phyloP scores from a whole-genome alignment of 2,329 filamentous ascomycete species.

The Echinosphaeria canescens region DNA sequence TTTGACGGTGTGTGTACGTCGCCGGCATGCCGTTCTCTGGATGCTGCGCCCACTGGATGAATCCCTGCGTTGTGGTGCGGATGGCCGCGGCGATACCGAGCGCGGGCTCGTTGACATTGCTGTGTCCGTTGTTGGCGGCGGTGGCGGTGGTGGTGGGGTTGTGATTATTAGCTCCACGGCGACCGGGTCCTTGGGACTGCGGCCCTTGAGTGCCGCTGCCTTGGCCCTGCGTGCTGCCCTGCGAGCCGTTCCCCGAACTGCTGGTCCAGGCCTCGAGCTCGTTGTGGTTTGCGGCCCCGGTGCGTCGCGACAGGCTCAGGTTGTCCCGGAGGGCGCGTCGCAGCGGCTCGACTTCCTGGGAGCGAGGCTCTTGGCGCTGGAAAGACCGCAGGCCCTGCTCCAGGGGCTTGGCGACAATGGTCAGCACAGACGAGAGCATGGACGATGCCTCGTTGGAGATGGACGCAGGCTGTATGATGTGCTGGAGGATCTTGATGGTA shows the following conservation, averaged over 20 bases:
- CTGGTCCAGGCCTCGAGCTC: slow-evolving; percentile 47
- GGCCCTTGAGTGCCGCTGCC: too few species aligned
- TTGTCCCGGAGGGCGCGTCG: slow-evolving; percentile 40
- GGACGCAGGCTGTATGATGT: slow-evolving; percentile 47
- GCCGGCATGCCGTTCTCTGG: slow-evolving; percentile 33
- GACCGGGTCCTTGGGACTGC: too few species aligned
- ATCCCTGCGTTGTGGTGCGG: slow-evolving; percentile 34
- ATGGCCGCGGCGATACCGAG: slow-evolving; percentile 36
- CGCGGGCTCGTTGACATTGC: slow-evolving; percentile 15
- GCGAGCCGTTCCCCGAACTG: background rate
- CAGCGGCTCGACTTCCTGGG: slow-evolving; percentile 48
- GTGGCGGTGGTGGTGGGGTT: too few species aligned
- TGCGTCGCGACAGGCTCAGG: slow-evolving; percentile 35
- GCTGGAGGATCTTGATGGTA: too few species aligned
- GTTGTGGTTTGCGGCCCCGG: slow-evolving; percentile 35
- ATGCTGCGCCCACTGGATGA: slow-evolving; percentile 42
- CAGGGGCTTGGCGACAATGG: slow-evolving; percentile 46
- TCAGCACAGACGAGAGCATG: slow-evolving; percentile 51
- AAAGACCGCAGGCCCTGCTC: slow-evolving; percentile 45
- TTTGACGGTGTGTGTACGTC: slow-evolving; percentile 50
- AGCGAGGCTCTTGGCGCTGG: slow-evolving; percentile 42
- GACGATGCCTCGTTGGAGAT: slow-evolving; percentile 49
- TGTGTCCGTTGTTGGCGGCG: slow-evolving; percentile 1
- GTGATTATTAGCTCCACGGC: too few species aligned
- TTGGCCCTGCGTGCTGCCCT: background rate